Base-by-base conservation (phyloP, 148 eudicot genomes). In the Simmondsia chinensis region DNA sequence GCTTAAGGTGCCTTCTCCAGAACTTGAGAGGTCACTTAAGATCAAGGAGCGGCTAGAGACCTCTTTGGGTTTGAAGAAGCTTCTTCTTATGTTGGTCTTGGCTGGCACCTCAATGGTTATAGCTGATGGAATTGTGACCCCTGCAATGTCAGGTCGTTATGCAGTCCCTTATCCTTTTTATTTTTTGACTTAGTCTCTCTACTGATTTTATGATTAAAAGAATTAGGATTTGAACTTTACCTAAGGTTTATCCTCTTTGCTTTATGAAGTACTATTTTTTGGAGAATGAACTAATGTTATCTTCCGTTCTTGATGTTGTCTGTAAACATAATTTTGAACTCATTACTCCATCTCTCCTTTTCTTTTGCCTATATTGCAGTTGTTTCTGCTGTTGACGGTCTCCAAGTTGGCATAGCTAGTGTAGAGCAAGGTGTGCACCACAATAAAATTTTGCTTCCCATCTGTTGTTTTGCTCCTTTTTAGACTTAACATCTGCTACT, bases 101-200 rank as follows among this genome's bases (percentile, higher is more conserved):
- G 95, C 82, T 65, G 99, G 94, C 68, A 86, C 99, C 45, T 73
- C 99, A 43, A 91, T 91, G 99, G 95, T 91, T 59, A 82, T 91
- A 51, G 99, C 94, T 43, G 95, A 74, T 47, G 95, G 95, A 38
- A 83, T 91, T 56, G 94, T 91, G 43, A 91, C 99, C 17, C 99
- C 99, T 21, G 99, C 95, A 36, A 85, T 91, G 76, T 85, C 99
- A 85, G 99, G 99, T 91, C 35, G 23, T 24, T 43, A 27, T 39
- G 38, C 33, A 19, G 13, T 7, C 33, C 32, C 3, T 49, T 45
- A 10, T 30, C 17, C 46, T 9, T 2, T 36, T 30, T 14, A 14
- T 16, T 33, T 10, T 48, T n/a, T n/a, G n/a, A n/a, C n/a, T n/a
- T n/a, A n/a, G n/a, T n/a, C n/a, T n/a, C n/a, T n/a, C n/a, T n/a